These are phyloP conservation scores for Saccharomyces uvarum DNA, from an alignment of 1,139 yeast species.

Conservation along the genomic window DNA sequence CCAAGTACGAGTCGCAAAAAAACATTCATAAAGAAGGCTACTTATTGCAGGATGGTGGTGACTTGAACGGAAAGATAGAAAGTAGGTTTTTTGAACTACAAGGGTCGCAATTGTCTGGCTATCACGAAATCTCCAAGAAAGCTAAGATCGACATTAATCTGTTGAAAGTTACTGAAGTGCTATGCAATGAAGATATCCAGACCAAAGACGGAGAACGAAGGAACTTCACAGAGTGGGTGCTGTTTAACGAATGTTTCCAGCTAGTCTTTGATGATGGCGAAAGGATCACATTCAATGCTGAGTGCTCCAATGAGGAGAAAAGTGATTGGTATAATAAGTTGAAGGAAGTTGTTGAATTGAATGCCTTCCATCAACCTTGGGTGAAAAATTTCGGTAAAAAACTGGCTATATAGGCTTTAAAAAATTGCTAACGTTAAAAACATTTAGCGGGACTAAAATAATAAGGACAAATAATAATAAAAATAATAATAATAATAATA, in stretches of 20 bases:
- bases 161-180: slow-evolving; percentile 50
- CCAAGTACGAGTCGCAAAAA: slow-evolving; percentile 40
- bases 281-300: slow-evolving; percentile 62
- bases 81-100: slow-evolving; percentile 52
- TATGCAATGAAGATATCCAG: slow-evolving; percentile 39
- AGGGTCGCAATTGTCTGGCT: slow-evolving; percentile 58
- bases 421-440: not conserved
- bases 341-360: slow-evolving; percentile 47
- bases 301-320: slow-evolving; percentile 45
- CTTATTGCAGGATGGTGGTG: slow-evolving; percentile 74
- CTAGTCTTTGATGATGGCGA: slow-evolving; percentile 62
- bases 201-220: slow-evolving; percentile 31
- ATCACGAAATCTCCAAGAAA: slow-evolving; percentile 53
- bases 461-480: not conserved
- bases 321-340: slow-evolving; percentile 48
- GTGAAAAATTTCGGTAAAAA: slow-evolving; percentile 35
- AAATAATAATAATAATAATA: not conserved
- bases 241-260: slow-evolving; percentile 58
- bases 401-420: not conserved
- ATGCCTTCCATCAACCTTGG: slow-evolving; percentile 62
- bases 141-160: slow-evolving; percentile 62
- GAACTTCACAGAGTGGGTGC: slow-evolving; percentile 55
- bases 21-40: slow-evolving; percentile 45
- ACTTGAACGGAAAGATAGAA: slow-evolving; percentile 46
- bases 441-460: not conserved